Evolutionary conservation across 345 rosid species (phyloP), one percentile per base, ranked within the genome.

Genomic region (Erysimum cheiranthoides): DNA sequence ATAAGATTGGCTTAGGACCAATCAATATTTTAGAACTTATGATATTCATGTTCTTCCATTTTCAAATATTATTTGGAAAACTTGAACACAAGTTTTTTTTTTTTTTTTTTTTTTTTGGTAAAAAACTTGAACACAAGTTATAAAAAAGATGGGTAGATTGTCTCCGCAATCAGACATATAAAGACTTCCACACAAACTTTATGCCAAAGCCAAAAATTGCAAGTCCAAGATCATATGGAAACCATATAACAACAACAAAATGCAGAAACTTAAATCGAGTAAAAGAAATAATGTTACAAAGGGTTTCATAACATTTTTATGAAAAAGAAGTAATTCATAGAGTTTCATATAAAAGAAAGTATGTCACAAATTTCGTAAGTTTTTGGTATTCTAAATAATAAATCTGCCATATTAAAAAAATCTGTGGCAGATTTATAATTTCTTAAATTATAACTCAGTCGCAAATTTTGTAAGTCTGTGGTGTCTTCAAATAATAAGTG

Each of bases 221-320:
- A 42, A 42, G 64, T 31, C 18, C 43, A 14, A 56, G 6, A 35
- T 31, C 16, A 18, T 14, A 31, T 45, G 10, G 14, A 46, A 35
- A 14, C 57, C 57, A 46, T 21, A 13, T 10, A 11, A 56, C 53
- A 30, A 56, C 32, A 14, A 65, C 51, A 21, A 14, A 54, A 34
- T n/a, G 77, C 11, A 64, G 16, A 45, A 34, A 45, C 46, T 27
- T 10, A 2, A 74, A 61, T 7, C 3, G 10, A 42, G 38, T n/a
- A n/a, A 42, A 61, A 34, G 64, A 28, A 61, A 69, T n/a, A n/a
- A n/a, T n/a, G n/a, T n/a, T n/a, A 31, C 68, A 76, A 62, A 40
- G 70, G n/a, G n/a, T n/a, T n/a, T n/a, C n/a, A n/a, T 68, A 12
- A 51, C 69, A 68, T 74, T 74, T 25, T 11, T 47, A 8, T 52